Base-by-base conservation (phyloP, 495 filamentous ascomycete genomes). In the Xeromyces bisporus region DNA sequence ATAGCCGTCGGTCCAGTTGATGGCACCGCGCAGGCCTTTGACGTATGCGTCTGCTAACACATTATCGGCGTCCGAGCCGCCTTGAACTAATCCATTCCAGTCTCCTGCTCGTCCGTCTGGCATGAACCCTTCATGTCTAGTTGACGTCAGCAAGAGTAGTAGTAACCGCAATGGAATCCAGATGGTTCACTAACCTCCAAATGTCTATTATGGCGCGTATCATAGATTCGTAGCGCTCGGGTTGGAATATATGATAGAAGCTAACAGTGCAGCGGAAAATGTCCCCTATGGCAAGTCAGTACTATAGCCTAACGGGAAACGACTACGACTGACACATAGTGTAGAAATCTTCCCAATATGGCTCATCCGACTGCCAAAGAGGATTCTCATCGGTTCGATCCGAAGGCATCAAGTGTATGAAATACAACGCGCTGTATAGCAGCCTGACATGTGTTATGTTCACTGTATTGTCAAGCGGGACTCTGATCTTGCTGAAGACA, bases 381-480 rank as follows among this genome's bases (percentile, higher is more conserved):
- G 77, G 75, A 39, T 81, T 82, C 43, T 81, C 77, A 0, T 72
- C 73, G 0, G 77, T 81, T 26, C 71, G 66, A 43, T 82, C 78
- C 3, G 75, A 75, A 0, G 77, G 77, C 20, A 81, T 61, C 13
- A 80, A 41, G 32, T 70, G 65, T 71, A 80, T 80, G 37, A 72
- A 71, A 36, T 79, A 79, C 1, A 83, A 41, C 2, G 69, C 70
- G 0, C 67, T 62, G 42, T 81, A 82, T 15, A 81, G 54, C n/a
- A 76, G 45, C 28, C 57, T 44, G 2, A 79, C 58, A 15, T 66
- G 71, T 1, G 56, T 62, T 10, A 41, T 39, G 35, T 77, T 67
- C 4, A 61, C 69, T 34, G 50, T 68, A 0, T 60, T 62, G 1
- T 71, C 73, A 6, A 64, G 67, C n/a, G n/a, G n/a, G n/a, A n/a